A percentile compares a stretch with the other conserved stretches of the same genome.
Conservation (phyloP, 2,329 filamentous ascomycete species). For the Botrytis byssoidea region DNA sequence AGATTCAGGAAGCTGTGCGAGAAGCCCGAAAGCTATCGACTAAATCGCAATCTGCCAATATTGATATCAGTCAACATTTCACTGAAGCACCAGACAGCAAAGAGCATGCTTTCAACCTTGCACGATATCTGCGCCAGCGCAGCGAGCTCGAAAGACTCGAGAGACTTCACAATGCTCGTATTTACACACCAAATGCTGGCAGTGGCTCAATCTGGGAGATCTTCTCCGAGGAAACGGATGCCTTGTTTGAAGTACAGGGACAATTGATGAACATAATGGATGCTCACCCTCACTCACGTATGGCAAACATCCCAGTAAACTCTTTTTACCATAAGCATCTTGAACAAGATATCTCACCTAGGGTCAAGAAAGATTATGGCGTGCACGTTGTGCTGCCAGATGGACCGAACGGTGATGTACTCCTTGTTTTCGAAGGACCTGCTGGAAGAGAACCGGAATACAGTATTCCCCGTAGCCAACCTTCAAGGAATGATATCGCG, state of each 20-base stretch:
- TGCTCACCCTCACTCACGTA: conserved; percentile 70
- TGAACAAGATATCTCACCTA: conserved; percentile 60
- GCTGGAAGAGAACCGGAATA: conserved; percentile 48
- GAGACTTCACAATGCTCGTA: conserved; percentile 76
- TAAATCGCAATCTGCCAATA: conserved; percentile 77
- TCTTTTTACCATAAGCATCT: conserved; percentile 78
- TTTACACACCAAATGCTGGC: conserved; percentile 75
- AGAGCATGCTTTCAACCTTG: conserved; percentile 79
- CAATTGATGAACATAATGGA: conserved; percentile 74
- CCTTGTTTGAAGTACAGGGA: conserved; percentile 69
- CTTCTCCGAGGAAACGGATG: conserved; percentile 83
- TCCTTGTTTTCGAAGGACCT: conserved; percentile 74
- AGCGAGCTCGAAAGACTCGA: conserved; percentile 82
- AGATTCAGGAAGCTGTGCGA: conserved; percentile 72
- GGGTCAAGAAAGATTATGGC: conserved; percentile 65
- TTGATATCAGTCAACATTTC: conserved; percentile 81
- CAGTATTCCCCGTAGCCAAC: conserved; percentile 54
- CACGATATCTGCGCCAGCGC: conserved; percentile 81
- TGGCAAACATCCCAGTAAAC: conserved; percentile 67
- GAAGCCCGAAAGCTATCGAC: conserved; percentile 86
- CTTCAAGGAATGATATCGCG: conserved; percentile 48
- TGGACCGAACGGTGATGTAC: conserved; percentile 54
- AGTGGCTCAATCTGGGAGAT: conserved; percentile 81
- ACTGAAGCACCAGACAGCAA: conserved; percentile 71
- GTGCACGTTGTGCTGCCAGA: conserved; percentile 74